phyloP scores from a whole-genome alignment of 202 grass and related monocot species.

The Setaria italica region DNA sequence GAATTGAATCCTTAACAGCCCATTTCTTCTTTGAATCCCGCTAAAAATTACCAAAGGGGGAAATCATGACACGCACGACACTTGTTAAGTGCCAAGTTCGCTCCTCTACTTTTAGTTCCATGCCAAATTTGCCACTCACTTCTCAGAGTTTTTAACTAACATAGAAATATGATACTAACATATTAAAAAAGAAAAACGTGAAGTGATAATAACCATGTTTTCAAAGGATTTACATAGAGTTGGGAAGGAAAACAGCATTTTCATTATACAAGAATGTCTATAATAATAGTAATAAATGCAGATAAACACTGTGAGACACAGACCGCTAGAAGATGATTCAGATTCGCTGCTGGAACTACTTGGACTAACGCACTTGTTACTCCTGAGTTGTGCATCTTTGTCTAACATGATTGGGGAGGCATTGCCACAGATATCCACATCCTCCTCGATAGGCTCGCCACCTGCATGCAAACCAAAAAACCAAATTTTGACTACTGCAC shows the following conservation, averaged over 20 bases:
- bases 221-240: slow-evolving; percentile 33
- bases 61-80: not conserved
- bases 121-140: not conserved
- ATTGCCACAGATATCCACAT: slow-evolving; percentile 94
- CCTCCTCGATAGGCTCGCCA: slow-evolving; percentile 77
- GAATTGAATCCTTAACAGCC: not conserved
- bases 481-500: not conserved
- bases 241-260: slow-evolving; percentile 15
- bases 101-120: not conserved
- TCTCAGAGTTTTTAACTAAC: not conserved
- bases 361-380: slow-evolving; percentile 64
- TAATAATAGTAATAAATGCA: slow-evolving; percentile 8
- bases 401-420: slow-evolving; percentile 78
- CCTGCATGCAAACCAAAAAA: slow-evolving; percentile 51
- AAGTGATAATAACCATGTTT: slow-evolving; percentile 32
- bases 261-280: slow-evolving; percentile 34
- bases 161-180: slow-evolving; percentile 1
- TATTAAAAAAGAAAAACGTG: slow-evolving; percentile 13
- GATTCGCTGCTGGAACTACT: slow-evolving; percentile 86
- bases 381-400: slow-evolving; percentile 67
- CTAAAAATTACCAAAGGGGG: not conserved
- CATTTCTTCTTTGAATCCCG: not conserved
- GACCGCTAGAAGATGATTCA: slow-evolving; percentile 90
- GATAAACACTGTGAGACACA: slow-evolving; percentile 51
- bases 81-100: not conserved